Evolutionary conservation across 108 stramenopile genomes (phyloP).

Genomic region (Fragilariopsis cylindrus): DNA sequence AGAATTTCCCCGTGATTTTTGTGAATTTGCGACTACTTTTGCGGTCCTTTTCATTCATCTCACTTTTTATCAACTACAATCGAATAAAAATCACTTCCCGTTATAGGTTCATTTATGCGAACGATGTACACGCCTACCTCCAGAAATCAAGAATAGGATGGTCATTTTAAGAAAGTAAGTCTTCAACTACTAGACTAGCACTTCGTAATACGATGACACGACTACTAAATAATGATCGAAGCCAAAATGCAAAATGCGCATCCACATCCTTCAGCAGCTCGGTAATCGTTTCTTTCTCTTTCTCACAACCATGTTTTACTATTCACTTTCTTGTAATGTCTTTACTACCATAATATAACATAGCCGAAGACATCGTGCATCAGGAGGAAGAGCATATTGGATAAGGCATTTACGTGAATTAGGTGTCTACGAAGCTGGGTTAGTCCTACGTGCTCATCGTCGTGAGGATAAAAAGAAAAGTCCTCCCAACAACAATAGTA

Average conservation of each 20-base stretch:
- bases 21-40: no score
- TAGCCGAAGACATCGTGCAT: slow-evolving; percentile 11
- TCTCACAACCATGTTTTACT: not conserved
- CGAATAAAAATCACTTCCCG: no score
- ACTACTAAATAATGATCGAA: no score
- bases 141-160: slow-evolving; percentile 6
- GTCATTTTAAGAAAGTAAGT: not conserved
- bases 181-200: no score
- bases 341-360: not conserved
- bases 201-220: no score
- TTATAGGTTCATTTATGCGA: slow-evolving; percentile 7
- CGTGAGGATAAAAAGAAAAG: not conserved
- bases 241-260: no score
- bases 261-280: no score
- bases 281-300: not conserved
- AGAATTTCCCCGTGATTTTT: no score
- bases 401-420: slow-evolving; percentile 8
- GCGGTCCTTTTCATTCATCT: no score
- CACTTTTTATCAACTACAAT: no score
- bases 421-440: slow-evolving; percentile 20
- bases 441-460: slow-evolving; percentile 5
- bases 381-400: slow-evolving; percentile 18
- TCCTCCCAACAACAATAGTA: no score
- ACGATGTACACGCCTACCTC: slow-evolving; percentile 6
- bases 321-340: not conserved